Conservation (phyloP, 2,329 filamentous ascomycete species). For the Aaosphaeria pasadenensis region DNA sequence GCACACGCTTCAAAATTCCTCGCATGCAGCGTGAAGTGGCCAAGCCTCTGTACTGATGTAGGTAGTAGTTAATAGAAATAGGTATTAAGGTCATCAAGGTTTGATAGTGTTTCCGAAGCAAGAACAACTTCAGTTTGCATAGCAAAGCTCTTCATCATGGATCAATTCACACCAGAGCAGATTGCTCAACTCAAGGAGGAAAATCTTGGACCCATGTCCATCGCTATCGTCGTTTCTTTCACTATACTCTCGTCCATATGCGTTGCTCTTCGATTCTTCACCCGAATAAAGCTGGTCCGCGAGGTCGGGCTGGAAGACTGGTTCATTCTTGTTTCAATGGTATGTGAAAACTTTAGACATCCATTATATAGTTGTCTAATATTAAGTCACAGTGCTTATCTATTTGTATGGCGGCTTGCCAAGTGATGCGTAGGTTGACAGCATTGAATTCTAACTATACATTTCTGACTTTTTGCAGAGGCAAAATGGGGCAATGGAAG, state of each 20-base stretch:
- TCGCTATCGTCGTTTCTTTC: conserved; percentile 15
- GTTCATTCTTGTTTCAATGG: conserved; percentile 17
- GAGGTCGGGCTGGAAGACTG: conserved; percentile 21
- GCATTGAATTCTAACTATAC: neutral
- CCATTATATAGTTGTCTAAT: no score
- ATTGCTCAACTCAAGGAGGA: conserved; percentile 13
- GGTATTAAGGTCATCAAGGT: no score
- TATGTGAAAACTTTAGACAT: conserved; percentile 1
- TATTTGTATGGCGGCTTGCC: conserved; percentile 7
- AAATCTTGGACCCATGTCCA: conserved; percentile 12
- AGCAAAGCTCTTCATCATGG: conserved; percentile 7
- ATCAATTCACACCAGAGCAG: conserved; percentile 13
- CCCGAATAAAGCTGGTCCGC: conserved; percentile 11
- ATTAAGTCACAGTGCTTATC: conserved; percentile 7
- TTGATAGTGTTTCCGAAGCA: no score
- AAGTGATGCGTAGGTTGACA: conserved; percentile 14
- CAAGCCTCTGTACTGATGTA: no score
- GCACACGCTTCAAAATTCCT: no score
- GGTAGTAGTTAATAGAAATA: no score
- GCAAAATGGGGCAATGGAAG: conserved; percentile 18
- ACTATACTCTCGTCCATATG: conserved; percentile 15
- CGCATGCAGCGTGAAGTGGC: no score
- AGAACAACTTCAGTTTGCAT: no score
- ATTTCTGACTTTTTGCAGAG: conserved; percentile 9
- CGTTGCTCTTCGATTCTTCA: conserved; percentile 18